phyloP scores from a whole-genome alignment of 1,284 basidiomycete species.

The Takashimella tepidaria region DNA sequence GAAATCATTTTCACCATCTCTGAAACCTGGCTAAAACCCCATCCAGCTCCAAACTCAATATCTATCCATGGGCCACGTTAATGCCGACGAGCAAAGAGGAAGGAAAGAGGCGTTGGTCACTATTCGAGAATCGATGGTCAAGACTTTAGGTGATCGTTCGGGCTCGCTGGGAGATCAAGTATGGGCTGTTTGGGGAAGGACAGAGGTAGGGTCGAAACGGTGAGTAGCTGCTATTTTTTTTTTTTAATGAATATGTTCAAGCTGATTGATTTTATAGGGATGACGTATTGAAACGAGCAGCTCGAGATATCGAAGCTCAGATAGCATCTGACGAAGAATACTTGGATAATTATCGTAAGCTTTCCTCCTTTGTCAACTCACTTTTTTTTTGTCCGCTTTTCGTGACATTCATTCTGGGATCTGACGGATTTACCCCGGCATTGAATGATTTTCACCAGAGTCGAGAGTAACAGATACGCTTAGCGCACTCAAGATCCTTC shows the following conservation, averaged over 20 bases:
- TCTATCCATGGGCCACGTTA: too few species aligned
- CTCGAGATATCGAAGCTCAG: constrained; percentile 11
- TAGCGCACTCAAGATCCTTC: constrained; percentile 13
- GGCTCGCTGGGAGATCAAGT: constrained; percentile 13
- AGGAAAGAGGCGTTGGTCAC: constrained; percentile 5
- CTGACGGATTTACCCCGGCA: too few species aligned
- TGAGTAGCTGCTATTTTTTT: background rate
- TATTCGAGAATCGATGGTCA: constrained; percentile 11
- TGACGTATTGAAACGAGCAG: constrained; percentile 6
- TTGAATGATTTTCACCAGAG: constrained; percentile 8
- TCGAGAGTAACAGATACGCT: constrained; percentile 4
- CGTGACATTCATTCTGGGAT: too few species aligned
- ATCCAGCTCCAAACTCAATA: too few species aligned
- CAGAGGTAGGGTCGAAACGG: constrained; percentile 10
- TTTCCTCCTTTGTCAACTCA: background rate
- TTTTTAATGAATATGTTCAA: background rate
- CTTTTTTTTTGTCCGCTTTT: too few species aligned
- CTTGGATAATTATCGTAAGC: constrained; percentile 2
- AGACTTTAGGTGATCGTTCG: constrained; percentile 1
- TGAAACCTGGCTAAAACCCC: too few species aligned
- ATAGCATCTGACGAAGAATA: constrained; percentile 2
- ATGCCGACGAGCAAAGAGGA: constrained; percentile 1
- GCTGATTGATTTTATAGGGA: background rate
- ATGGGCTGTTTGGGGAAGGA: constrained; percentile 13
- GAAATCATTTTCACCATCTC: too few species aligned